Percentiles rank a stretch among this genome's conserved stretches.
Conservation (phyloP, 106 monocot genomes). For the Amphibolis antarctica region DNA sequence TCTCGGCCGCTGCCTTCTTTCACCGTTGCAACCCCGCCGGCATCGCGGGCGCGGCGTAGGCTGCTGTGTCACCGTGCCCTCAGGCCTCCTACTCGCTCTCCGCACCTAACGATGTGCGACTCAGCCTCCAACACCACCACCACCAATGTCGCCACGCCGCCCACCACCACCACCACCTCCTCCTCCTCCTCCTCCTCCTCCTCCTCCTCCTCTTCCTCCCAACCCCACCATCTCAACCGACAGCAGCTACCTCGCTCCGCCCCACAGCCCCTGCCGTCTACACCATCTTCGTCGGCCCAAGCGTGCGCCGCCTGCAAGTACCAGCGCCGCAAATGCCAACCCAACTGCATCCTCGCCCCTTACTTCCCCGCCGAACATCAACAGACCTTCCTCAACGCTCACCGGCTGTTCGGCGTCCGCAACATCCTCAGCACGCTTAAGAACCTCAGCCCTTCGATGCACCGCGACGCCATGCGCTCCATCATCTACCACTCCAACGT, state of each 20-base stretch:
- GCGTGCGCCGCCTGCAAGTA: conserved; percentile 14
- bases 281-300: neutral
- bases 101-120: conserved; percentile 4
- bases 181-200: neutral
- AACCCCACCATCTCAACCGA: neutral
- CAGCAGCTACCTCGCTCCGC: neutral
- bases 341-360: conserved; percentile 7
- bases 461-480: neutral
- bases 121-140: neutral
- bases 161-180: neutral
- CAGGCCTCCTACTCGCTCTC: neutral
- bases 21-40: conserved; percentile 1
- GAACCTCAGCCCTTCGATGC: neutral
- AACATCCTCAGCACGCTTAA: conserved; percentile 5
- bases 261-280: neutral
- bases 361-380: conserved; percentile 11
- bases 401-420: conserved; percentile 7
- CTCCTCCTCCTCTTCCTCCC: neutral
- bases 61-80: neutral
- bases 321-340: conserved; percentile 11
- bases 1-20: neutral
- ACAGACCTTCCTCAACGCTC: conserved; percentile 9
- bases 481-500: conserved; percentile 12
- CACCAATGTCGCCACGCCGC: too few relatives aligned
- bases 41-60: neutral